These are phyloP conservation scores for Chytriomyces confervae DNA, from an alignment of 192 early-diverging fungal genomes.

Conservation along the genomic window DNA sequence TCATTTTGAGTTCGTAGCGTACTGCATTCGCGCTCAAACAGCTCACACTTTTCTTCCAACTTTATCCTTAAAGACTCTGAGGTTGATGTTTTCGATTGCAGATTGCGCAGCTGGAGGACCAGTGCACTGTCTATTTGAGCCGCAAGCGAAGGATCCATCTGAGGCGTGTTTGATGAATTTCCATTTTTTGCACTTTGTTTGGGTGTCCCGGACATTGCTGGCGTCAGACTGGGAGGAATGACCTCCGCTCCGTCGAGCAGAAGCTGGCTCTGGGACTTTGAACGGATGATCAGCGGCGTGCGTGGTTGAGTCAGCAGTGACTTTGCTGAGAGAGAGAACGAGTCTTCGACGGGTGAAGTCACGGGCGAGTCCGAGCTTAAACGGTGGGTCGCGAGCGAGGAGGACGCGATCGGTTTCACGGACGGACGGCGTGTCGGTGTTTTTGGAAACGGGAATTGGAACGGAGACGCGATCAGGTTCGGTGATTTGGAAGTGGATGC, in stretches of 20 bases:
- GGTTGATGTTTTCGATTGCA: neutral
- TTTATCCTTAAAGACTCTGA: slow-evolving; percentile 6
- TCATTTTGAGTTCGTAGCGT: slow-evolving; percentile 35
- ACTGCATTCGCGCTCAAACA: slow-evolving; percentile 34
- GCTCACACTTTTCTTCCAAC: slow-evolving; percentile 29
- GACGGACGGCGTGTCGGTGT: neutral
- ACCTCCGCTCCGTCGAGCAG: neutral
- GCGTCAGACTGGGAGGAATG: too few species aligned
- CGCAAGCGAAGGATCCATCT: slow-evolving; percentile 17
- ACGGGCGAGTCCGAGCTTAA: too few species aligned
- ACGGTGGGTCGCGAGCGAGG: neutral
- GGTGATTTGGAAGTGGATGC: neutral
- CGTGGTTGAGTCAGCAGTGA: neutral
- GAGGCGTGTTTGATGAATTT: neutral
- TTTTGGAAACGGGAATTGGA: slow-evolving; percentile 1
- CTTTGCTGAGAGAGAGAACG: neutral
- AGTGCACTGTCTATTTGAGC: slow-evolving; percentile 13
- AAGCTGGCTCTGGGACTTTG: neutral
- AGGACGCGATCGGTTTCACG: neutral
- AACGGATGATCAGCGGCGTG: neutral
- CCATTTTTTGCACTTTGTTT: too few species aligned
- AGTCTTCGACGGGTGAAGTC: neutral
- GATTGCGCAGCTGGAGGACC: slow-evolving; percentile 6
- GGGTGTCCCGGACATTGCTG: too few species aligned
- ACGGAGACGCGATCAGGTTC: neutral